Evolutionary conservation across 2,329 filamentous ascomycete species (phyloP), one percentile per base, ranked within the genome.

Genomic region (Verticillium isaacii): DNA sequence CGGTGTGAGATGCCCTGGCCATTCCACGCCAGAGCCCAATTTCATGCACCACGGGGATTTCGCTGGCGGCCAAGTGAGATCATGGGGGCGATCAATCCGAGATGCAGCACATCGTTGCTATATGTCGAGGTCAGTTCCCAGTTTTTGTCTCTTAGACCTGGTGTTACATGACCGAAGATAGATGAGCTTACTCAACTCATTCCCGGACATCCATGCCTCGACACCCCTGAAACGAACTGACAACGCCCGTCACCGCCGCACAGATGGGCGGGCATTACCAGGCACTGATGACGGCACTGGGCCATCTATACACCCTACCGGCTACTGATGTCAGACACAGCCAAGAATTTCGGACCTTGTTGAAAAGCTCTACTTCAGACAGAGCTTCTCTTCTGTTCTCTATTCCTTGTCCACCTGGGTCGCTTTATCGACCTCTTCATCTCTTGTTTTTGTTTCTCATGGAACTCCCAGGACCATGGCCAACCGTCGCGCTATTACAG

Each of bases 391-490:
- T 72, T 17, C 60, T 73, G 14, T 61, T 62, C 11, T 68, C 66
- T 1, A 68, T 72, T 36, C 65, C 68, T 7, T 17, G 54, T 25
- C 66, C 66, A 5, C 25, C 59, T 3, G 37, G 60, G 39, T 63
- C 66, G 3, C 70, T 68, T 1, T 57, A 66, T 15, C 66, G 67
- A 14, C 68, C 71, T 3, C 66, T 74, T 1, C 65, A 69, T 36
- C 61, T 73, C 3, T 56, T 74, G 4, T 61, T 68, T 56, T 57
- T 66, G 5, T 9, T 71, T 17, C 59, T 74, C 45, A 66, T 63
- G 1, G 65, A 72, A 59, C 39, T 68, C 37, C 63, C 68, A 2
- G 69, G 69, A n/a, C 64, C 64, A 32, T 75, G 70, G 71, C 71
- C 68, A 5, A 65, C 67, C 1, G 62, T 72, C 56, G 62, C 60